Evolutionary conservation across 306 rosid genomes (phyloP).

Genomic region (Malus sylvestris): DNA sequence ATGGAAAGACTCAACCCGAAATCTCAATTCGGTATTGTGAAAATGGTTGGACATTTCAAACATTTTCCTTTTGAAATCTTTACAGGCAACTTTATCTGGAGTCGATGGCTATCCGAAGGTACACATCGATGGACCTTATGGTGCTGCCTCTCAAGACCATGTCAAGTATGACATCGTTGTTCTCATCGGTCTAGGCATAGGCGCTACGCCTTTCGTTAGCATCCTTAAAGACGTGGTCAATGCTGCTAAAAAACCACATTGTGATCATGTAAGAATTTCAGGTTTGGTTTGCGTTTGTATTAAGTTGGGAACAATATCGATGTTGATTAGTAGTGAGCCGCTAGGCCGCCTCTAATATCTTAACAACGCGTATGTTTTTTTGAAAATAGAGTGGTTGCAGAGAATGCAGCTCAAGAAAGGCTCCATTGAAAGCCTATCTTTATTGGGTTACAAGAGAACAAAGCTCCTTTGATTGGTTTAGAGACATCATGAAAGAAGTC

Average conservation of each 20-base stretch:
- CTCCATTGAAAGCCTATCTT: conserved; percentile 66
- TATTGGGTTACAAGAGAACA: conserved; percentile 90
- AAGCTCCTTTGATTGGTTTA: conserved; percentile 87
- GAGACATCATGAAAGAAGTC: conserved; percentile 65
- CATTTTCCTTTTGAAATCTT: neutral
- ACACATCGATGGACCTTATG: conserved; percentile 85
- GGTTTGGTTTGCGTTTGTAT: neutral
- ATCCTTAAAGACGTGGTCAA: conserved; percentile 66
- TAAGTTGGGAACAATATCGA: too few species aligned
- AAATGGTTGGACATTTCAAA: neutral
- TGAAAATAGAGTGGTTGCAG: conserved; percentile 42
- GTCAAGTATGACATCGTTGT: conserved; percentile 64
- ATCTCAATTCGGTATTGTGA: neutral
- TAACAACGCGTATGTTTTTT: neutral
- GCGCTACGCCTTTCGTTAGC: conserved; percentile 90
- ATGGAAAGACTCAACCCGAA: neutral
- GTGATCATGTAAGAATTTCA: conserved; percentile 31
- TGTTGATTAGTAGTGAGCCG: neutral
- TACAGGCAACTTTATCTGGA: conserved; percentile 44
- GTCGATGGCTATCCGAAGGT: conserved; percentile 49
- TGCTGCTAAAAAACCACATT: conserved; percentile 20
- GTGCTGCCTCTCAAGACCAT: conserved; percentile 84
- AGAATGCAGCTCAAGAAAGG: conserved; percentile 39
- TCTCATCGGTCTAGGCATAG: conserved; percentile 84
- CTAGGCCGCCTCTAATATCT: too few species aligned